These are phyloP conservation scores for Wickerhamia fluorescens DNA, from an alignment of 805 yeast species.

Conservation along the genomic window DNA sequence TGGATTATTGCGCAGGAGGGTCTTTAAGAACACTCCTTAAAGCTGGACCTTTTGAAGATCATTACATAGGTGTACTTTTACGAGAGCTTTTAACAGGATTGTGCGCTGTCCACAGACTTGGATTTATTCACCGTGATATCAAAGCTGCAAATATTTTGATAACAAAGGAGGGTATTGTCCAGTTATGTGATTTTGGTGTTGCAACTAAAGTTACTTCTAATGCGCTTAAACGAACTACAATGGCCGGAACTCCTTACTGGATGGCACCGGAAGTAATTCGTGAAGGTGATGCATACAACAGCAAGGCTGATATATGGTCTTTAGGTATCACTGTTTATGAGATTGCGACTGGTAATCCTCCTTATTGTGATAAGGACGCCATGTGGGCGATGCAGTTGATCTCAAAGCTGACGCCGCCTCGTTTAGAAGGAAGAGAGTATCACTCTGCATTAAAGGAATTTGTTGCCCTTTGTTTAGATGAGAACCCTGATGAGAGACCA, in stretches of 20 bases:
- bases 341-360: slow-evolving; percentile 95
- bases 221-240: slow-evolving; percentile 76
- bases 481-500: slow-evolving; percentile 83
- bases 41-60: slow-evolving; percentile 86
- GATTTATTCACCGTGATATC: slow-evolving; percentile 92
- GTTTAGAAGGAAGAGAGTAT: slow-evolving; percentile 85
- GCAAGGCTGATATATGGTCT: slow-evolving; percentile 96
- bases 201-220: slow-evolving; percentile 86
- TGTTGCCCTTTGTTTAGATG: slow-evolving; percentile 88
- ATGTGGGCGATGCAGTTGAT: slow-evolving; percentile 91
- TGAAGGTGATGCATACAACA: slow-evolving; percentile 83
- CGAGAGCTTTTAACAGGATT: slow-evolving; percentile 78
- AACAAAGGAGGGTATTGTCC: slow-evolving; percentile 82
- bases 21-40: slow-evolving; percentile 76
- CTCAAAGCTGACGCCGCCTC: slow-evolving; percentile 88
- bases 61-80: slow-evolving; percentile 72
- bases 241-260: slow-evolving; percentile 97
- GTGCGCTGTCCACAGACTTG: slow-evolving; percentile 74
- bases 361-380: slow-evolving; percentile 93
- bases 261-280: slow-evolving; percentile 98
- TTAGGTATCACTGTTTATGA: slow-evolving; percentile 91
- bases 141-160: slow-evolving; percentile 94
- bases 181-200: slow-evolving; percentile 95
- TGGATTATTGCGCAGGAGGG: slow-evolving; percentile 98
- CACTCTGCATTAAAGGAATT: slow-evolving; percentile 74